Evolutionary conservation across 495 filamentous ascomycete species (phyloP).

Genomic region (Aspergillus haitiensis): DNA sequence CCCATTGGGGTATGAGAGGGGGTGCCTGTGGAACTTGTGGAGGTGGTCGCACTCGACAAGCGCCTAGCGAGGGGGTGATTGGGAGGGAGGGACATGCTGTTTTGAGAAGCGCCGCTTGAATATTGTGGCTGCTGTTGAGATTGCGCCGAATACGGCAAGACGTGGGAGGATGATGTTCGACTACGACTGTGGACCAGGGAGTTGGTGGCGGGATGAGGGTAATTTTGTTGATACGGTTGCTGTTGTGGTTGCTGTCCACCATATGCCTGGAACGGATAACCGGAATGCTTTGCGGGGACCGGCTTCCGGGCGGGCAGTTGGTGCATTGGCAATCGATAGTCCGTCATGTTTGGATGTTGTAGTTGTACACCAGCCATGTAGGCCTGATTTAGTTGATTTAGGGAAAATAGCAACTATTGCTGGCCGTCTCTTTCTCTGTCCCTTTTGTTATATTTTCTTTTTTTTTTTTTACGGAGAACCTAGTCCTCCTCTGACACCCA

Average conservation of each 20-base stretch:
- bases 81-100: slow-evolving; percentile 34
- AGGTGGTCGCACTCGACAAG: slow-evolving; percentile 73
- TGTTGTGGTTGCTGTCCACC: slow-evolving; percentile 29
- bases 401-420: background rate
- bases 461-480: background rate
- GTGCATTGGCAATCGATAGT: slow-evolving; percentile 45
- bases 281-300: slow-evolving; percentile 29
- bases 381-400: slow-evolving; percentile 5
- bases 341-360: slow-evolving; percentile 42
- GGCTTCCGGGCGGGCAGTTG: slow-evolving; percentile 42
- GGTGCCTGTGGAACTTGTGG: slow-evolving; percentile 58
- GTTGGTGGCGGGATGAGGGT: slow-evolving; percentile 33
- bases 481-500: background rate
- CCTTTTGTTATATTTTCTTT: background rate
- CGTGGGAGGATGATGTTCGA: slow-evolving; percentile 61
- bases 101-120: slow-evolving; percentile 29
- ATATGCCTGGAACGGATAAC: slow-evolving; percentile 38
- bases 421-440: background rate
- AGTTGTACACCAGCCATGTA: slow-evolving; percentile 36
- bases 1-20: slow-evolving; percentile 33
- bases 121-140: slow-evolving; percentile 36
- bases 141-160: slow-evolving; percentile 46
- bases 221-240: slow-evolving; percentile 25
- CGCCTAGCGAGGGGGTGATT: slow-evolving; percentile 55
- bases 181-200: slow-evolving; percentile 51